These are phyloP conservation scores for Calonectria crousiana DNA, from an alignment of 2,329 filamentous ascomycete species.

Conservation along the genomic window DNA sequence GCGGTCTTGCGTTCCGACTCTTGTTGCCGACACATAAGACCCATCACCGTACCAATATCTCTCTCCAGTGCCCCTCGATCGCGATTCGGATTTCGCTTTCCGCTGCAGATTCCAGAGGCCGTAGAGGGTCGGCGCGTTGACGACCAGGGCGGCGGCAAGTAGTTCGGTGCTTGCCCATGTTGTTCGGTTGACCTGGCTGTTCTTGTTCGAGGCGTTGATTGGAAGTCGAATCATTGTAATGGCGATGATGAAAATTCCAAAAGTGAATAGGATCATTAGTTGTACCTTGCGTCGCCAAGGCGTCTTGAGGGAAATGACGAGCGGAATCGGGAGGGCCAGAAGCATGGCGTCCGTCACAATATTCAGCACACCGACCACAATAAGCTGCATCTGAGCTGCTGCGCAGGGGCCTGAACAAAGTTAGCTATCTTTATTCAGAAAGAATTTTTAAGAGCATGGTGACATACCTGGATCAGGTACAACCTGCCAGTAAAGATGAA, in stretches of 20 bases:
- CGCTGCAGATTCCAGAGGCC: constrained; percentile 47
- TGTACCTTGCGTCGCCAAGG: constrained; percentile 47
- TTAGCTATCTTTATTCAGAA: neutral
- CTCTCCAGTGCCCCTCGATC: constrained; percentile 12
- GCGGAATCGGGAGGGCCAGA: constrained; percentile 39
- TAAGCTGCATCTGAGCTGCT: constrained; percentile 34
- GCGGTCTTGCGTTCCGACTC: neutral
- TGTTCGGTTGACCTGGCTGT: constrained; percentile 51
- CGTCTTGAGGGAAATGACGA: constrained; percentile 45
- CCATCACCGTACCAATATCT: constrained; percentile 10
- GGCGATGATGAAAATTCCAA: constrained; percentile 54
- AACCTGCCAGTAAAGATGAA: constrained; percentile 37
- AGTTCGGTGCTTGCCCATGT: constrained; percentile 55
- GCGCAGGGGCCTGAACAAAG: constrained; percentile 21
- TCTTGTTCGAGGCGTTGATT: constrained; percentile 50
- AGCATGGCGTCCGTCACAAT: constrained; percentile 47
- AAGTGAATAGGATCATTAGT: constrained; percentile 49
- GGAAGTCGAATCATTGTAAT: constrained; percentile 54
- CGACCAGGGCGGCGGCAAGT: constrained; percentile 48
- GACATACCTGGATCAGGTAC: constrained; percentile 30
- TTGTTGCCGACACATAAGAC: neutral
- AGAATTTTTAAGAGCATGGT: neutral
- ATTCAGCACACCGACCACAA: constrained; percentile 38
- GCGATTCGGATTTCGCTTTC: constrained; percentile 30
- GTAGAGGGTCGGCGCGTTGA: constrained; percentile 54